Base-by-base conservation (phyloP, 768 basidiomycete genomes). In the Asterophora lycoperdoides region DNA sequence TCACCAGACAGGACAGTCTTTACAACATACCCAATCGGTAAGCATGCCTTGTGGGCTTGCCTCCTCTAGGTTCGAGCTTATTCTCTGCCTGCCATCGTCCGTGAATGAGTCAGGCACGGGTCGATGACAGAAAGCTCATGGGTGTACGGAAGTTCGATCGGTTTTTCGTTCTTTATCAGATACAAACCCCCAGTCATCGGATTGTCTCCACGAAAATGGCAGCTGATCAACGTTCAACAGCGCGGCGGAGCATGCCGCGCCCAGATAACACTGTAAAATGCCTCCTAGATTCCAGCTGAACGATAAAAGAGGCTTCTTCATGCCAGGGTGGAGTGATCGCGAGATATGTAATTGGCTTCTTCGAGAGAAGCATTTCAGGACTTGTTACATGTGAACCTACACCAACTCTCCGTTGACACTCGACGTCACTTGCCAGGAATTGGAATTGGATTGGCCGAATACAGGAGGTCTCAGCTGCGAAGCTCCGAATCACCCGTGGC, bases 211-310 rank as follows among this genome's bases (percentile, higher is more conserved):
- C 23, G 19, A 20, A 18, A 18, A 11, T 19, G 3, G 9, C 10
- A 19, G 19, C 23, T 20, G 14, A 40, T 40, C 39, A 40, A 39
- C 19, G 19, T 2, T 5, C 20, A 51, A 26, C 37, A 18, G 34
- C 17, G 44, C 14, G 59, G 59, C 35, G 46, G 39, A 4, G 18
- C 41, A 13, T 50, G 47, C 28, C 11, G 20, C 20, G 8, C 28
- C 8, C 11, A 18, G 2, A 18, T 18, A 10, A 17, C 9, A 17
- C 15, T 18, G 3, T 19, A 38, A 38, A 18, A 9, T 19, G 11
- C 17, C 15, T 18, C 7, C 15, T 18, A 19, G 37, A 18, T 17
- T 9, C 5, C n/a, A n/a, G n/a, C 18, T 18, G 17, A 10, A 38
- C 5, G 37, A 5, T 38, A 19, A 18, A 10, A 7, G 7, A 17